Conservation (phyloP, 1,139 yeast species). For the Komagataea norvegica region DNA sequence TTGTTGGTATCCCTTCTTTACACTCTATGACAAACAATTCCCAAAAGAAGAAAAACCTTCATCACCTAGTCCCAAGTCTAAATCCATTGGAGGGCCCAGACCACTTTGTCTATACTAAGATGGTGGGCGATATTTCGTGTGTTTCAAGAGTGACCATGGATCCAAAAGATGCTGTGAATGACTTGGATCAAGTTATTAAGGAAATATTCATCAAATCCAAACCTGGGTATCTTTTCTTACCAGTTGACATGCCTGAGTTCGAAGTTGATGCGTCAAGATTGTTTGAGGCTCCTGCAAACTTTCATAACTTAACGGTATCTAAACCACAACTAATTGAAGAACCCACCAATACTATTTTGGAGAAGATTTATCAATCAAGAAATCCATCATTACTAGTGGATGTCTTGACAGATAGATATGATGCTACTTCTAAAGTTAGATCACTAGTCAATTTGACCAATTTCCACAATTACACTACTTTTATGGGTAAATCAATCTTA, state of each 20-base stretch:
- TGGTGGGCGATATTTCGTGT: conserved; percentile 55
- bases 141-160: conserved; percentile 51
- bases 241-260: conserved; percentile 58
- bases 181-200: conserved; percentile 60
- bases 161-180: conserved; percentile 44
- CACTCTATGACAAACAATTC: conserved; percentile 33
- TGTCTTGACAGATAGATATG: conserved; percentile 52
- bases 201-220: conserved; percentile 52
- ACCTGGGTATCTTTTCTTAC: conserved; percentile 79
- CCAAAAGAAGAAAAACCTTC: conserved; percentile 33
- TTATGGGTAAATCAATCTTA: conserved; percentile 54
- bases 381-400: conserved; percentile 62
- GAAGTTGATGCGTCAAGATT: conserved; percentile 40
- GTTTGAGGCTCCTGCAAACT: conserved; percentile 12
- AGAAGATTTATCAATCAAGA: conserved; percentile 44
- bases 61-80: conserved; percentile 57
- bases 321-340: conserved; percentile 32
- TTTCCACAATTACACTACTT: conserved; percentile 44
- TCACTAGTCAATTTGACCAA: conserved; percentile 42
- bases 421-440: conserved; percentile 34
- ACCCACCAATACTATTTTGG: conserved; percentile 44
- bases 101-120: conserved; percentile 52
- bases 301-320: conserved; percentile 21
- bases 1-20: conserved; percentile 57
- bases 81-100: conserved; percentile 42